These are phyloP conservation scores for Lasiodiplodia hormozganensis DNA, from an alignment of 2,329 filamentous ascomycete genomes.

Conservation along the genomic window DNA sequence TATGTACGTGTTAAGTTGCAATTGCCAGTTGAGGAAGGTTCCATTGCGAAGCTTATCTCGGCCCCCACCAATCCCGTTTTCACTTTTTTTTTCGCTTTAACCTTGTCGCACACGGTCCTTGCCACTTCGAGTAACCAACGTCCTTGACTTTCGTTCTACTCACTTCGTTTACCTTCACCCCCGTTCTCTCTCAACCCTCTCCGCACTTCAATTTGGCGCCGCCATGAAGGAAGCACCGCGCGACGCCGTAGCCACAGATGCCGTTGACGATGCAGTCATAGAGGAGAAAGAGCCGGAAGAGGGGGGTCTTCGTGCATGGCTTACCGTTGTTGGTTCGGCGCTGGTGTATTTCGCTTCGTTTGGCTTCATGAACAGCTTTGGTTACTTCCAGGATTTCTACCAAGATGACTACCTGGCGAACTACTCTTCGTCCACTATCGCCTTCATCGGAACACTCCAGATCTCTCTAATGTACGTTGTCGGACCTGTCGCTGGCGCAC, in stretches of 20 bases:
- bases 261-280: neutral
- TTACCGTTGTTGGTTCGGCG: conserved; percentile 13
- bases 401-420: conserved; percentile 34
- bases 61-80: neutral
- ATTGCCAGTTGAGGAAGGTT: neutral
- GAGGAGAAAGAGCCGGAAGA: neutral
- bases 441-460: conserved; percentile 21
- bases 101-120: neutral
- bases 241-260: neutral
- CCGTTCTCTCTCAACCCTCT: neutral
- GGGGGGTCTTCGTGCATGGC: conserved; percentile 13
- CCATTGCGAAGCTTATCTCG: neutral
- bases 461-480: conserved; percentile 11
- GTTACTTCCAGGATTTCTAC: conserved; percentile 46
- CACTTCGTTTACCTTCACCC: neutral
- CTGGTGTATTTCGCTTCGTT: conserved; percentile 17
- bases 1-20: neutral
- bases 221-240: conserved; percentile 9
- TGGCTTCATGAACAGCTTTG: conserved; percentile 34
- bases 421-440: conserved; percentile 3
- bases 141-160: neutral
- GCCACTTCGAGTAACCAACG: neutral
- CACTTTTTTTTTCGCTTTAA: neutral
- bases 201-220: neutral
- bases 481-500: conserved; percentile 9